Base-by-base conservation (phyloP, 768 basidiomycete genomes). In the Termitomyces sp. region DNA sequence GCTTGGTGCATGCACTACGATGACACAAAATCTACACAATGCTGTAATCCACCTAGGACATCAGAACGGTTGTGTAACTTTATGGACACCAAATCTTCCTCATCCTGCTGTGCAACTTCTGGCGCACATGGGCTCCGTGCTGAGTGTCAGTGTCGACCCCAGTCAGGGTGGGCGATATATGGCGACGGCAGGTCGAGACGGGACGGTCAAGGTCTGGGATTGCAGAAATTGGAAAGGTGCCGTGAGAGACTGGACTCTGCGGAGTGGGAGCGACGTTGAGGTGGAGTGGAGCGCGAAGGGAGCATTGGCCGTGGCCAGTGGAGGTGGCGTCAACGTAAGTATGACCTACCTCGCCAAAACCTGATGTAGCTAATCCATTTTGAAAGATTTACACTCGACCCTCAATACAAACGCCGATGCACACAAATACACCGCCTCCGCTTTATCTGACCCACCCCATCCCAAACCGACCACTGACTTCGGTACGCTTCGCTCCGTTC, bases 1-100 rank as follows among this genome's bases (percentile, higher is more conserved):
- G 65, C 80, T 96, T 23, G 95, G 97, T 3, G 80, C 88, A 9
- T 93, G 90, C 62, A 79, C 74, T 32, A 82, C 89, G 36, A 91
- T 99, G 85, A 76, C 91, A 0, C 94, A 98, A 76, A 98, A 97
- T 66, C 68, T 76, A 15, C 94, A 98, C 73, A 95, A 89, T 68
- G 97, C 94, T 12, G 92, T 98, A 57, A 88, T 98, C 52, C 85
- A 97, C 57, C 83, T 97, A 10, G 97, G 97, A 0, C 96, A 98
- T 64, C 86, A 91, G 64, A 98, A 98, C 63, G 96, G 96, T 13
- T 87, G 86, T 23, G 89, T 98, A n/a, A 94, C 94, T 0, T 77
- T 98, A 2, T 98, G 95, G 94, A 96, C 95, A 7, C 97, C 97
- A 0, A 97, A 96, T 65, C 78, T 97, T 3, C 84, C 92, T 0